Evolutionary conservation across 352 stramenopile species (phyloP), one percentile per base, ranked within the genome.

Genomic region (Pythium brachiatum): DNA sequence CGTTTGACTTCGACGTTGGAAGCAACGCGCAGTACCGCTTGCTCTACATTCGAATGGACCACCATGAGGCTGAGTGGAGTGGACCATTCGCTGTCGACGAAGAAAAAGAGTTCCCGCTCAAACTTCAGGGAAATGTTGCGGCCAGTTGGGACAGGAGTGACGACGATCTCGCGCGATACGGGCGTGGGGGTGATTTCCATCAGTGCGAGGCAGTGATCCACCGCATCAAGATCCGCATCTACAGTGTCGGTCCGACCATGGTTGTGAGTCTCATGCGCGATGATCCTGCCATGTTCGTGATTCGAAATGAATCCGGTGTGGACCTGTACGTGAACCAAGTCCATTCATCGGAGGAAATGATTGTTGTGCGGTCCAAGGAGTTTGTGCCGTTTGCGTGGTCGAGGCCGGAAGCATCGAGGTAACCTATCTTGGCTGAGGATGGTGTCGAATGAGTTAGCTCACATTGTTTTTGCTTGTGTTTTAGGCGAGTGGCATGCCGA

Each of bases 81-180:
- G 87, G 87, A 0, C 78, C 83, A 16, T 94, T 96, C 67, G 72
- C 75, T 9, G 73, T 94, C 1, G 76, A 91, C 23, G 82, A 96
- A 41, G 87, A 96, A 66, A 92, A 91, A 31, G 87, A 96, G 57
- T 96, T 94, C 54, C 81, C 84, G 11, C 54, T 96, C 21, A 87
- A 86, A 62, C 68, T 96, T 15, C 81, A 81, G 29, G 85, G 86
- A 4, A 71, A 74, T 2, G 81, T 91, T 12, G 57, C 73, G 18
- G 39, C 74, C 13, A 64, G 68, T 18, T 94, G 85, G 85, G 74
- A 74, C 41, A 64, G 77, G 32, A 72, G 44, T 26, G 65, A 64
- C 39, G 75, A 63, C 16, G 70, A 70, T 27, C 63, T 69, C 29
- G 60, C 52, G 16, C 32, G 59, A 0, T 84, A 78, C 54, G 57